A percentile compares a stretch with the other conserved stretches of the same genome.
Conservation (phyloP, 257 asterid genomes). For the Solanum bulbocastanum region DNA sequence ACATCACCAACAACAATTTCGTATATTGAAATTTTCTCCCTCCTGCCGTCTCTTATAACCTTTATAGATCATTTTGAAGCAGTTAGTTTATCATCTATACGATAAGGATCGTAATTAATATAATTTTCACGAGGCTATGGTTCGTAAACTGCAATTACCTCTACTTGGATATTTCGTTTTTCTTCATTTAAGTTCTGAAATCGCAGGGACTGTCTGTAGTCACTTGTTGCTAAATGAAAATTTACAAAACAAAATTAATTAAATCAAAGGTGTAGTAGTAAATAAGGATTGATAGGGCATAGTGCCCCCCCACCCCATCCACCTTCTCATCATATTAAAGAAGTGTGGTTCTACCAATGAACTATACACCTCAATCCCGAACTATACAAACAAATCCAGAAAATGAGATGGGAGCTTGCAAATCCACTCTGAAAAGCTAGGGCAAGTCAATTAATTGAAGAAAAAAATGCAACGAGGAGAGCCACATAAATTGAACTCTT, state of each 20-base stretch:
- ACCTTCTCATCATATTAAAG: neutral
- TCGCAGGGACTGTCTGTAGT: constrained; percentile 90
- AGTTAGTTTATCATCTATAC: neutral
- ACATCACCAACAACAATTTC: constrained; percentile 92
- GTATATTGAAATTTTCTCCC: constrained; percentile 79
- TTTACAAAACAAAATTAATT: neutral
- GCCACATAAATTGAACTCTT: neutral
- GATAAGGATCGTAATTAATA: neutral
- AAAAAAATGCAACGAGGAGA: neutral
- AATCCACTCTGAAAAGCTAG: neutral
- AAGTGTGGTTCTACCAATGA: neutral
- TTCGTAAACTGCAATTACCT: constrained; percentile 37
- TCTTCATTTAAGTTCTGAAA: constrained; percentile 86
- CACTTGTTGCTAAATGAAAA: constrained; percentile 65
- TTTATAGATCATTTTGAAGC: constrained; percentile 10
- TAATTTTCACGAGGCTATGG: neutral
- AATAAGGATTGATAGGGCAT: neutral
- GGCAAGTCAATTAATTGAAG: neutral
- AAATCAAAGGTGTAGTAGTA: neutral
- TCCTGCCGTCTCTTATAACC: constrained; percentile 86
- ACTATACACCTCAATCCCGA: neutral
- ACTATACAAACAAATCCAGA: neutral
- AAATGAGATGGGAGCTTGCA: neutral
- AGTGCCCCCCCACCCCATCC: neutral
- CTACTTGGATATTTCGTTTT: constrained; percentile 79